phyloP scores from a whole-genome alignment of 2,329 filamentous ascomycete species.

The Teratosphaeria nubilosa region DNA sequence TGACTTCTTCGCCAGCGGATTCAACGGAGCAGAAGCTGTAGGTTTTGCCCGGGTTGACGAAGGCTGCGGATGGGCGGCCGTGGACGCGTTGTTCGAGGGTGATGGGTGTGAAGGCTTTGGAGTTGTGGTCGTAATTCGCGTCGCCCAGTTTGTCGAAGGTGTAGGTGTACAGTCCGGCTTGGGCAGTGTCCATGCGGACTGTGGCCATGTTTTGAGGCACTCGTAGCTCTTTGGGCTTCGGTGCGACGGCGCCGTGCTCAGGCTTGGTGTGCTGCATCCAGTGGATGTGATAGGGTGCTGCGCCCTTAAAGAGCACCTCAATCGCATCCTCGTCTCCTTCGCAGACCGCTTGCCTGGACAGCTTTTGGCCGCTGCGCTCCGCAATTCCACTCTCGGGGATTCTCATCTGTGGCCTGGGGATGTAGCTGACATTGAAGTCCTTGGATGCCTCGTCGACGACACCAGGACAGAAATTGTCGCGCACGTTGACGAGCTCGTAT shows the following conservation, averaged over 20 bases:
- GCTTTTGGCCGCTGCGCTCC: constrained; percentile 42
- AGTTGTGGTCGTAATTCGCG: constrained; percentile 70
- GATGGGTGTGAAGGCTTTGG: constrained; percentile 54
- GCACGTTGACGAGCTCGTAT: constrained; percentile 70
- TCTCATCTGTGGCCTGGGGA: constrained; percentile 61
- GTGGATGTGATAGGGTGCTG: constrained; percentile 70
- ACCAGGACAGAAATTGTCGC: constrained; percentile 73
- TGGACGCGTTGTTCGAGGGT: constrained; percentile 75
- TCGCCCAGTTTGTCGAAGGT: constrained; percentile 75
- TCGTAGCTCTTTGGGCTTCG: constrained; percentile 60
- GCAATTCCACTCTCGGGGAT: constrained; percentile 56
- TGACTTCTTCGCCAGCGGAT: constrained; percentile 65
- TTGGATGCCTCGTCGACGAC: constrained; percentile 64
- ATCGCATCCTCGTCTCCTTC: constrained; percentile 89
- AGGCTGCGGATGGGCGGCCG: constrained; percentile 69
- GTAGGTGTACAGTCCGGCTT: constrained; percentile 77
- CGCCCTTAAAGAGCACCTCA: constrained; percentile 67
- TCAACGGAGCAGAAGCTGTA: constrained; percentile 94
- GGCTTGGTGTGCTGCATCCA: constrained; percentile 71
- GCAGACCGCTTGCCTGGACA: constrained; percentile 73
- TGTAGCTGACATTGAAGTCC: constrained; percentile 74
- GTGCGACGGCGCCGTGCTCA: constrained; percentile 52
- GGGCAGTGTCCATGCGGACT: constrained; percentile 75
- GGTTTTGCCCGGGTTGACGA: constrained; percentile 76
- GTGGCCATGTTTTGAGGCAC: constrained; percentile 66